These are phyloP conservation scores for Scleroderma citrinum DNA, from an alignment of 768 basidiomycete species.

Conservation along the genomic window DNA sequence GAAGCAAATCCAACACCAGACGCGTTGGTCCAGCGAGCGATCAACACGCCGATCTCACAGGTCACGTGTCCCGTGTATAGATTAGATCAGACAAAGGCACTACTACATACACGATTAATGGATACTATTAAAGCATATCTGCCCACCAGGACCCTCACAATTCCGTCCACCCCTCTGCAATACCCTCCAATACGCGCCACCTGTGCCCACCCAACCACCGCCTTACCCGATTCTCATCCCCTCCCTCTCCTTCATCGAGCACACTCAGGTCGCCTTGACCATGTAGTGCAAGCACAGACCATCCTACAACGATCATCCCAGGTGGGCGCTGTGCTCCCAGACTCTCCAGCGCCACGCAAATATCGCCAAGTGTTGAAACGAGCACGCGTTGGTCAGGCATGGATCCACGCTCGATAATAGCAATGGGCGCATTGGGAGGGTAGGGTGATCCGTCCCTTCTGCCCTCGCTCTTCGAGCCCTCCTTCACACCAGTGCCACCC, in stretches of 20 bases:
- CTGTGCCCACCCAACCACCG: conserved; percentile 53
- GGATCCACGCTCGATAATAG: conserved; percentile 91
- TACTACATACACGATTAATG: too few species aligned
- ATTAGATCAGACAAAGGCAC: too few species aligned
- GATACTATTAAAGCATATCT: too few species aligned
- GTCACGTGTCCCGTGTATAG: conserved; percentile 9
- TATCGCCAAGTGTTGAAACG: conserved; percentile 66
- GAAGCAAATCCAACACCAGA: too few species aligned
- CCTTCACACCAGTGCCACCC: background rate
- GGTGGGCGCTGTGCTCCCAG: conserved; percentile 87
- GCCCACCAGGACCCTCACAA: too few species aligned
- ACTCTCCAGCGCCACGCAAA: conserved; percentile 65
- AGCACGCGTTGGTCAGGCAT: conserved; percentile 89
- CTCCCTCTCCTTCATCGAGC: conserved; percentile 51
- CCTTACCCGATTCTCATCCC: conserved; percentile 39
- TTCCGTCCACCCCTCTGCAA: conserved; percentile 39
- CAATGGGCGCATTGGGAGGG: conserved; percentile 76
- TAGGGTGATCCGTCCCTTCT: conserved; percentile 55
- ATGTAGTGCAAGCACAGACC: conserved; percentile 78
- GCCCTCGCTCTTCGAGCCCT: conserved; percentile 11
- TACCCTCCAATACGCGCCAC: conserved; percentile 66
- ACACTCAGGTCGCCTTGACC: conserved; percentile 65
- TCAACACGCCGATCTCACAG: conserved; percentile 18
- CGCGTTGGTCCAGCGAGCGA: too few species aligned
- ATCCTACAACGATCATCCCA: conserved; percentile 94